Evolutionary conservation across 1,284 basidiomycete genomes (phyloP).

Genomic region (Coniferiporia weirii): DNA sequence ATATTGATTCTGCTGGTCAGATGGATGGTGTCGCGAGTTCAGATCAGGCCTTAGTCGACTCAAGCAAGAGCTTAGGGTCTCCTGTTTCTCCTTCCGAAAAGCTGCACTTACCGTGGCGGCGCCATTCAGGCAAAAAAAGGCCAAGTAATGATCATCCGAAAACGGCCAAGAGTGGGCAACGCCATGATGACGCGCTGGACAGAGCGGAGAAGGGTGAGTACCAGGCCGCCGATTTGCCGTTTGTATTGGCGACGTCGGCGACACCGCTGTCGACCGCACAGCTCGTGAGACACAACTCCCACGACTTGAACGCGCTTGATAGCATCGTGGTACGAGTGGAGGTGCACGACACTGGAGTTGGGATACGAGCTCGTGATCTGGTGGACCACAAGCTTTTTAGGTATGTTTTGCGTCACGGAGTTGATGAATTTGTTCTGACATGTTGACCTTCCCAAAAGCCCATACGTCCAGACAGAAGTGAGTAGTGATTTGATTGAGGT

Average conservation of each 20-base stretch:
- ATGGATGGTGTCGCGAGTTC: neutral
- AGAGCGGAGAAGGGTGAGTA: constrained; percentile 14
- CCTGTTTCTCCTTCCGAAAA: neutral
- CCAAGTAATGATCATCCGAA: neutral
- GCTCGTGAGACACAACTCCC: constrained; percentile 46
- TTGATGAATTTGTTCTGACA: neutral
- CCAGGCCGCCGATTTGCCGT: neutral
- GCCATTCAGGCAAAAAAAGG: neutral
- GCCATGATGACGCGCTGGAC: neutral
- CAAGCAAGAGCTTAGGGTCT: neutral
- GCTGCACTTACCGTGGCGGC: neutral
- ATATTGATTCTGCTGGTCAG: neutral
- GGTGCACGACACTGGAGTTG: constrained; percentile 76
- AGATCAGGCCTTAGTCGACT: neutral
- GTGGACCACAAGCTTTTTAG: constrained; percentile 66
- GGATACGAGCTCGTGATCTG: constrained; percentile 70
- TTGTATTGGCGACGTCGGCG: too few species aligned
- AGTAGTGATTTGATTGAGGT: neutral
- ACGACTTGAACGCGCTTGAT: constrained; percentile 36
- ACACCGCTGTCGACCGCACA: constrained; percentile 41
- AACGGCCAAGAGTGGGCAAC: neutral
- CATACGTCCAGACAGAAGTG: constrained; percentile 28
- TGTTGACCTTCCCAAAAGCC: constrained; percentile 17
- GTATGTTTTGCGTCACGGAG: constrained; percentile 16
- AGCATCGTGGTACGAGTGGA: constrained; percentile 76